Evolutionary conservation across 345 rosid species (phyloP).

Genomic region (Triadica sebifera): DNA sequence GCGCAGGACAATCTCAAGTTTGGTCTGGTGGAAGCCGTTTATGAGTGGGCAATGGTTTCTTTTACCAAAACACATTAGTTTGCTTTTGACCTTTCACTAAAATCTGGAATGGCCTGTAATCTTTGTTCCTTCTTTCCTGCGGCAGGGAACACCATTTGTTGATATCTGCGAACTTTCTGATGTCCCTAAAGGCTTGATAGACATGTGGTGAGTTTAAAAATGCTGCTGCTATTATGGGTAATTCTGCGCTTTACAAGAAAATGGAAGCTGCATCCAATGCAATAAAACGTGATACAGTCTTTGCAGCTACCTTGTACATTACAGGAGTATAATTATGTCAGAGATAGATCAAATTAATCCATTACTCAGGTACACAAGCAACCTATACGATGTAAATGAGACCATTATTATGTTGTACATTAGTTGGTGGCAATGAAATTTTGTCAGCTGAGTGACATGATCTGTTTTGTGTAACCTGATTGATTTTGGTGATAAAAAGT

Average conservation of each 20-base stretch:
- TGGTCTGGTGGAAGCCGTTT: slow-evolving; percentile 91
- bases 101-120: slow-evolving; percentile 7
- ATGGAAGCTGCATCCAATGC: slow-evolving; percentile 92
- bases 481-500: not conserved
- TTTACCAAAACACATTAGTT: not conserved
- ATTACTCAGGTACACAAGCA: not conserved
- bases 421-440: not conserved
- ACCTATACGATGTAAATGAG: slow-evolving; percentile 3
- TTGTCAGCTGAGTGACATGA: not conserved
- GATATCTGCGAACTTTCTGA: slow-evolving; percentile 93
- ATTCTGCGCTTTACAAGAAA: slow-evolving; percentile 81
- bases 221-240: slow-evolving; percentile 92
- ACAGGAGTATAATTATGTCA: slow-evolving; percentile 49
- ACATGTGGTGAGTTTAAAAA: slow-evolving; percentile 90
- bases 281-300: slow-evolving; percentile 87
- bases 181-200: slow-evolving; percentile 95
- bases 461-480: not conserved
- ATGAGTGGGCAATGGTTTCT: slow-evolving; percentile 96
- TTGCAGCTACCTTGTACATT: slow-evolving; percentile 91
- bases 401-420: not conserved
- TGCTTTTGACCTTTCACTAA: not conserved
- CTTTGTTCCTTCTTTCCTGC: slow-evolving; percentile 10
- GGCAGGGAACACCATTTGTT: slow-evolving; percentile 94
- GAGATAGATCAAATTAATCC: not conserved
- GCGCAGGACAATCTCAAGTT: slow-evolving; percentile 85